Evolutionary conservation across 768 basidiomycete genomes (phyloP).

Genomic region (Boletus subparvulus): DNA sequence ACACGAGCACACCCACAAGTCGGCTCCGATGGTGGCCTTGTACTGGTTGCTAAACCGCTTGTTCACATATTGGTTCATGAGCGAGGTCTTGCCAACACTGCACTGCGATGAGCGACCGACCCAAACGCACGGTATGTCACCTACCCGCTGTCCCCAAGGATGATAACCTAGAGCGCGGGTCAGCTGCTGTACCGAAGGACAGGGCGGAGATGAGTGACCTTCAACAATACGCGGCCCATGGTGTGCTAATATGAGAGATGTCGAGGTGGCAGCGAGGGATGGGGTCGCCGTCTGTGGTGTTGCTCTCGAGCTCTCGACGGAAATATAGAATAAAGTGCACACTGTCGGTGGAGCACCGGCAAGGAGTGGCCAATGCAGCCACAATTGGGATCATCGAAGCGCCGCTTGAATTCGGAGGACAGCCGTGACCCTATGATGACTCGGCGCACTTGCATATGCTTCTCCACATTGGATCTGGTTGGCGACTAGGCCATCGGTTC

Average conservation of each 20-base stretch:
- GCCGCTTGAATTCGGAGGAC: constrained; percentile 23
- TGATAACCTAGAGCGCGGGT: constrained; percentile 74
- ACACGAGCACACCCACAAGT: constrained; percentile 66
- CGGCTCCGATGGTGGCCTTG: constrained; percentile 97
- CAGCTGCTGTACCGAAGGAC: constrained; percentile 3
- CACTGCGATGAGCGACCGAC: constrained; percentile 9
- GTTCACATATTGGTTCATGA: constrained; percentile 99
- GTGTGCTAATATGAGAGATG: constrained; percentile 4
- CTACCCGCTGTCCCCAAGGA: constrained; percentile 95
- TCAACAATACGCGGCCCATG: constrained; percentile 87
- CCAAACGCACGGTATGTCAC: constrained; percentile 25
- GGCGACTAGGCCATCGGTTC: constrained; percentile 7
- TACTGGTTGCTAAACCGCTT: constrained; percentile 99
- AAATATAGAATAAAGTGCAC: constrained; percentile 3
- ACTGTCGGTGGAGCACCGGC: constrained; percentile 21
- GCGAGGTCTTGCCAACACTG: constrained; percentile 98
- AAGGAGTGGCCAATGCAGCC: constrained; percentile 8
- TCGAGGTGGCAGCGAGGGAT: background rate
- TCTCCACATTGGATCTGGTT: constrained; percentile 2
- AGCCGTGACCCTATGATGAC: background rate
- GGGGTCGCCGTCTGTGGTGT: constrained; percentile 10
- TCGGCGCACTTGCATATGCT: background rate
- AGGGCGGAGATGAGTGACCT: constrained; percentile 46
- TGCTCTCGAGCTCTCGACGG: constrained; percentile 7
- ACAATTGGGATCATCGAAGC: constrained; percentile 22